Conservation (phyloP, 2,329 filamentous ascomycete genomes). For the Aspergillaceae sp. region DNA sequence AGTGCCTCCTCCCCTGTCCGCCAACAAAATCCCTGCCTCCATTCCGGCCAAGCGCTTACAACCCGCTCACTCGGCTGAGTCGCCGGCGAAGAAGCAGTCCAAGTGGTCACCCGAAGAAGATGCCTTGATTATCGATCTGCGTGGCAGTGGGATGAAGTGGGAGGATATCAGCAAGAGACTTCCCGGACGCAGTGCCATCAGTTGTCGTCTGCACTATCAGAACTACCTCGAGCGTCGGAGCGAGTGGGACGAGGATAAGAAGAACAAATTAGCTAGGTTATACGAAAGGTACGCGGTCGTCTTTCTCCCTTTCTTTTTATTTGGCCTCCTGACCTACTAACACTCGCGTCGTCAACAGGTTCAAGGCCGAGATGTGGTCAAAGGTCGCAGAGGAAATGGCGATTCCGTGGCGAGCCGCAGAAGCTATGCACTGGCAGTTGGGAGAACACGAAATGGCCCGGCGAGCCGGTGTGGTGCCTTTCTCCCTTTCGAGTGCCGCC, state of each 20-base stretch:
- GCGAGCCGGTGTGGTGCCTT: constrained; percentile 80
- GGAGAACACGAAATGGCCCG: constrained; percentile 90
- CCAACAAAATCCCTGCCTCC: constrained; percentile 19
- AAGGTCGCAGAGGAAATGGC: constrained; percentile 92
- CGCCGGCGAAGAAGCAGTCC: constrained; percentile 84
- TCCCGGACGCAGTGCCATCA: constrained; percentile 85
- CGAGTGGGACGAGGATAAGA: constrained; percentile 95
- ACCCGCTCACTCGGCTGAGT: constrained; percentile 43
- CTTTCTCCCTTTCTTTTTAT: too few species aligned
- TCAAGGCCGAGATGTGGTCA: constrained; percentile 97
- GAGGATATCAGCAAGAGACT: constrained; percentile 91
- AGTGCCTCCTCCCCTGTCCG: constrained; percentile 20
- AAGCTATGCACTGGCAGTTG: constrained; percentile 97
- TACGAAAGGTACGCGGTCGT: constrained; percentile 70
- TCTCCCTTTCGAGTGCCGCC: constrained; percentile 57
- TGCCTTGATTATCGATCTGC: constrained; percentile 82
- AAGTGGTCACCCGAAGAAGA: constrained; percentile 96
- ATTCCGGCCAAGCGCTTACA: constrained; percentile 35
- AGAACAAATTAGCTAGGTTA: constrained; percentile 88
- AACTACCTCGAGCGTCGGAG: constrained; percentile 91
- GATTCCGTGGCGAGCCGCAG: constrained; percentile 87
- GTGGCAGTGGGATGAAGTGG: constrained; percentile 93
- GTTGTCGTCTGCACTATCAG: constrained; percentile 89
- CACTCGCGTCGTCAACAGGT: constrained; percentile 47
- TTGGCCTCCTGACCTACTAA: constrained; percentile 3